Conservation (phyloP, 345 rosid species). For the Excoecaria cochinchinensis region DNA sequence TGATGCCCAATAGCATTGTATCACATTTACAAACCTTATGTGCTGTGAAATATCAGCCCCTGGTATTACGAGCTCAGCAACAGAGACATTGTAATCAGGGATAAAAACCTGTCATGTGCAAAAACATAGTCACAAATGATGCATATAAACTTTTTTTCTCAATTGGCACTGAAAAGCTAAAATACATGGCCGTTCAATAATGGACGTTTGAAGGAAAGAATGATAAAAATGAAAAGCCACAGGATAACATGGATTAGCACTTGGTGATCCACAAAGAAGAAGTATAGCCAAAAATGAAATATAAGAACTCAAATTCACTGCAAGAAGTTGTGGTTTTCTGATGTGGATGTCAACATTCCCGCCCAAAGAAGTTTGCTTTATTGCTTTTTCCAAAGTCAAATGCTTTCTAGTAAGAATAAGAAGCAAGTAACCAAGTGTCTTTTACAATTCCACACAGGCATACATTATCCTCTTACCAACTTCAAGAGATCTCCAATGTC, state of each 20-base stretch:
- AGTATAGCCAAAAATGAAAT: background rate
- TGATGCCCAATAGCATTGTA: background rate
- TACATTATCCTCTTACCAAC: conserved; percentile 29
- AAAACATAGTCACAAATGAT: conserved; percentile 7
- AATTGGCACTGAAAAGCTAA: background rate
- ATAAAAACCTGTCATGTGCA: conserved; percentile 38
- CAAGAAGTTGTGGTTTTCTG: background rate
- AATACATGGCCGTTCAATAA: background rate
- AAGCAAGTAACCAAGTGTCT: background rate
- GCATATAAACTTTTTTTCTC: background rate
- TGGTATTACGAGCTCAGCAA: conserved; percentile 52
- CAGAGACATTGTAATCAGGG: conserved; percentile 53
- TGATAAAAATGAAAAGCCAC: background rate
- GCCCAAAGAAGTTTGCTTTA: background rate
- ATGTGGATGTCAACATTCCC: background rate
- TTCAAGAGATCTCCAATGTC: conserved; percentile 49
- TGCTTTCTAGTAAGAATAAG: background rate
- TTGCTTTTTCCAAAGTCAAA: background rate
- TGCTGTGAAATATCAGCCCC: conserved; percentile 55
- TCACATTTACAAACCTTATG: conserved; percentile 32
- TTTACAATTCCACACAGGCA: background rate
- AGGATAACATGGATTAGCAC: background rate
- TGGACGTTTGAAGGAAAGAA: background rate
- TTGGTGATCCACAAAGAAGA: background rate
- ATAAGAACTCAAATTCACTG: background rate